These are phyloP conservation scores for Suhomyces taliae DNA, from an alignment of 1,139 yeast genomes.

Conservation along the genomic window DNA sequence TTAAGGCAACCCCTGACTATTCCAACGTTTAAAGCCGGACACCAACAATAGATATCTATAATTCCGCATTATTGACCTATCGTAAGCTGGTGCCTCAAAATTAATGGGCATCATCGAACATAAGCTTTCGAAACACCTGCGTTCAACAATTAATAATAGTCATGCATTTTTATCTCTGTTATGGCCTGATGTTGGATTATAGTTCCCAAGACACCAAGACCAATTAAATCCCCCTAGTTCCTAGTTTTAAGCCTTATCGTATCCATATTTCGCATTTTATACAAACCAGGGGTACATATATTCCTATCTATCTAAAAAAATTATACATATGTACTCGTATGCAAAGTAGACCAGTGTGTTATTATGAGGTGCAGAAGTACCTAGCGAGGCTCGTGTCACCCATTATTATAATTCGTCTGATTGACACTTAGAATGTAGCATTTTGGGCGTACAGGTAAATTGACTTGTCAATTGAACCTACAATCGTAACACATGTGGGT, in stretches of 20 bases:
- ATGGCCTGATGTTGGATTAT: not conserved
- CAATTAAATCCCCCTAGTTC: too few species aligned
- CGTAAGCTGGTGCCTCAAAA: not conserved
- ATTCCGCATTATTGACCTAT: not conserved
- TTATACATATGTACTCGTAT: too few species aligned
- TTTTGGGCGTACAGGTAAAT: not conserved
- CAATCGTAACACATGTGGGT: not conserved
- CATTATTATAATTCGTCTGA: not conserved
- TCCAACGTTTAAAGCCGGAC: not conserved
- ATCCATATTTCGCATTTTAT: too few species aligned
- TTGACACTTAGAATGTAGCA: not conserved
- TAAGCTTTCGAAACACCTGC: not conserved
- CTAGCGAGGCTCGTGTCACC: not conserved
- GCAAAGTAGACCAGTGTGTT: too few species aligned
- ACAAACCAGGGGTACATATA: too few species aligned
- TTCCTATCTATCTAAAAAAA: too few species aligned
- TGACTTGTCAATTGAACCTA: not conserved
- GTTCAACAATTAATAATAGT: not conserved
- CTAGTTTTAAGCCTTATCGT: too few species aligned
- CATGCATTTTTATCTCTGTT: not conserved
- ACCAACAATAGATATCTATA: not conserved
- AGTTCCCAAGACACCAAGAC: too few species aligned
- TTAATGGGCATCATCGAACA: not conserved
- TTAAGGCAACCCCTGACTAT: not conserved
- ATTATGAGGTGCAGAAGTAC: too few species aligned